Conservation (phyloP, 805 yeast species). For the Ogataea nonfermentans region DNA sequence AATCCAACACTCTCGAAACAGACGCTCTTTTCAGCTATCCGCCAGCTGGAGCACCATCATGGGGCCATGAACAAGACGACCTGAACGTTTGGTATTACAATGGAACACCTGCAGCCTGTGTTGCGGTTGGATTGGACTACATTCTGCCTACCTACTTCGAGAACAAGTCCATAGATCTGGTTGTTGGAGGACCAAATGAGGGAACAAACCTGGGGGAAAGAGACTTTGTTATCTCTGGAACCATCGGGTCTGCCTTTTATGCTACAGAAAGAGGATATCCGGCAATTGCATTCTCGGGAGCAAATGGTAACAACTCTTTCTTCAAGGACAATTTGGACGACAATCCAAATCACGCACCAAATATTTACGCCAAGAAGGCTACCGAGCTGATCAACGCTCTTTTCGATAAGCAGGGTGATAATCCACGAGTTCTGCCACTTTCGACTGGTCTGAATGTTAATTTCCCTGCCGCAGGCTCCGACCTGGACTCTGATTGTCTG, state of each 20-base stretch:
- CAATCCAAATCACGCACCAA: slow-evolving; percentile 40
- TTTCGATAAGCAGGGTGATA: slow-evolving; percentile 40
- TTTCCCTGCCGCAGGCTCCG: slow-evolving; percentile 46
- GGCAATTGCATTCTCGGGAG: slow-evolving; percentile 52
- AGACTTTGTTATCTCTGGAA: slow-evolving; percentile 46
- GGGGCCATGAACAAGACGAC: slow-evolving; percentile 50
- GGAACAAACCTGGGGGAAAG: slow-evolving; percentile 47
- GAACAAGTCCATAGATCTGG: slow-evolving; percentile 44
- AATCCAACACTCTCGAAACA: slow-evolving; percentile 37
- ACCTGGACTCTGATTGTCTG: slow-evolving; percentile 36
- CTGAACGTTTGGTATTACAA: slow-evolving; percentile 52
- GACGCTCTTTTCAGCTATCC: slow-evolving; percentile 50
- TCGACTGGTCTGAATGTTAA: slow-evolving; percentile 49
- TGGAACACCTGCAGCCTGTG: slow-evolving; percentile 55
- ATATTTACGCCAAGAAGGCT: slow-evolving; percentile 43
- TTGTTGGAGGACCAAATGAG: slow-evolving; percentile 54
- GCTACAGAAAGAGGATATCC: slow-evolving; percentile 49
- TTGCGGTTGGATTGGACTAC: slow-evolving; percentile 47
- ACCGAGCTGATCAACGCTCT: slow-evolving; percentile 40
- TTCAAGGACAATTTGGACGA: slow-evolving; percentile 43
- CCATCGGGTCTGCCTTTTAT: slow-evolving; percentile 50
- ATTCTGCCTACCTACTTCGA: slow-evolving; percentile 45
- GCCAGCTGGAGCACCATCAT: slow-evolving; percentile 49
- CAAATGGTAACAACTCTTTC: slow-evolving; percentile 51
- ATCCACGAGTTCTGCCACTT: slow-evolving; percentile 40